Conservation (phyloP, 2,329 filamentous ascomycete species). For the Xylariaceae sp. region DNA sequence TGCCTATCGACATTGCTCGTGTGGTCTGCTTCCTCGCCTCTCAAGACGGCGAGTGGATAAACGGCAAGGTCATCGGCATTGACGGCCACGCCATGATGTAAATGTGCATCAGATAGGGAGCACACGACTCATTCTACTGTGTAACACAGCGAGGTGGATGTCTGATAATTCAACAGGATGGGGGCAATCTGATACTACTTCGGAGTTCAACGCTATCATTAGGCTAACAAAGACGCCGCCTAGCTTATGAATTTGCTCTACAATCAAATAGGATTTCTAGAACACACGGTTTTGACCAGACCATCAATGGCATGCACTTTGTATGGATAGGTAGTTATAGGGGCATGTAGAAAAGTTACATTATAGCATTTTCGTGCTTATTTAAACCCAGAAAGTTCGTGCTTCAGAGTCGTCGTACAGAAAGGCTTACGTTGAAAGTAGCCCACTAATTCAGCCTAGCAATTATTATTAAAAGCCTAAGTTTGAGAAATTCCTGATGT, state of each 20-base stretch:
- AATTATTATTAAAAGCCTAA: no score
- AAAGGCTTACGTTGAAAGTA: no score
- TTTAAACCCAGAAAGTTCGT: no score
- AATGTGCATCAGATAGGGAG: constrained; percentile 4
- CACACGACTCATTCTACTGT: not conserved
- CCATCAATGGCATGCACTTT: no score
- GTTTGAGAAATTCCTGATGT: no score
- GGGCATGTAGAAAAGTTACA: no score
- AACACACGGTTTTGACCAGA: no score
- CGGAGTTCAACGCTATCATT: not conserved
- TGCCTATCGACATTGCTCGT: constrained; percentile 71
- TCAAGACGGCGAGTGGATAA: constrained; percentile 55
- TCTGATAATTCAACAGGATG: not conserved
- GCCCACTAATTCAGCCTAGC: no score
- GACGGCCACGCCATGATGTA: constrained; percentile 45
- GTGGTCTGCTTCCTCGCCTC: constrained; percentile 63
- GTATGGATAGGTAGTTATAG: no score
- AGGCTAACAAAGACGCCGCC: not conserved
- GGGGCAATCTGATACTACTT: not conserved
- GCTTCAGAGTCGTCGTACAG: no score
- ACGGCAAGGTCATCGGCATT: constrained; percentile 46
- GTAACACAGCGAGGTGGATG: constrained; percentile 2
- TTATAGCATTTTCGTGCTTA: no score
- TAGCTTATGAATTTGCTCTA: not conserved
- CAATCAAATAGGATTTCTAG: no score